Evolutionary conservation across 1,284 basidiomycete genomes (phyloP), one percentile per base, ranked within the genome.

Genomic region (Trichosporon asahii): DNA sequence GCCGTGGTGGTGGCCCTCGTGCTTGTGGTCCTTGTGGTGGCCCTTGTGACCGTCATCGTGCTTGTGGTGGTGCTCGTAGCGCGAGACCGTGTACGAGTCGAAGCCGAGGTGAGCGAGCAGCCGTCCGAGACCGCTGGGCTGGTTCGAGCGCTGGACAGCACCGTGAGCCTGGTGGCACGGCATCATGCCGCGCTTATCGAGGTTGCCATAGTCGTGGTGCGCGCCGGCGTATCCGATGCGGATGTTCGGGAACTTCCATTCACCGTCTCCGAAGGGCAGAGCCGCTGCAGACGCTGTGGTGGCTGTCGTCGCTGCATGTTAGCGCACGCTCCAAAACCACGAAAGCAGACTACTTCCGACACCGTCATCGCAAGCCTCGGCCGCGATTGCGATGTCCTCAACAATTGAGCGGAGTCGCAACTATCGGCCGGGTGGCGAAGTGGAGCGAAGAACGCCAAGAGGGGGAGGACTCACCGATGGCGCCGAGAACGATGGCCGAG

Each of bases 1-100:
- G 5, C 46, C 66, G 15, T 69, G 68, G 25, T 64, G 44, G 4
- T 60, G 33, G 31, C 53, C 53, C 21, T 57, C 27, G 12, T 57
- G 14, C 1, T 66, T 64, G 31, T 70, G 71, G 27, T 60, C 23
- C 35, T 67, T 37, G 40, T 70, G 67, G 18, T 37, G 37, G 44
- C 53, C 64, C 53, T 65, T 44, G 27, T 66, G 44, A 40, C 35
- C 40, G 65, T 66, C n/a, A 14, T 21, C 25, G 33, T 64, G 57
- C 44, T 71, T 29, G 64, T 67, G 61, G 53, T 64, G 60, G 33
- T 64, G 57, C 25, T 64, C 44, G 57, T 55, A 29, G 57, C 57
- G 57, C 57, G 57, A 33, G 18, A 31, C 29, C 12, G 57, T 61
- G 57, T 61, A 61, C 57, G 57, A 61, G 57, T 61, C 57, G 29